Evolutionary conservation across 352 stramenopile species (phyloP).

Genomic region (Phytophthora citricola): DNA sequence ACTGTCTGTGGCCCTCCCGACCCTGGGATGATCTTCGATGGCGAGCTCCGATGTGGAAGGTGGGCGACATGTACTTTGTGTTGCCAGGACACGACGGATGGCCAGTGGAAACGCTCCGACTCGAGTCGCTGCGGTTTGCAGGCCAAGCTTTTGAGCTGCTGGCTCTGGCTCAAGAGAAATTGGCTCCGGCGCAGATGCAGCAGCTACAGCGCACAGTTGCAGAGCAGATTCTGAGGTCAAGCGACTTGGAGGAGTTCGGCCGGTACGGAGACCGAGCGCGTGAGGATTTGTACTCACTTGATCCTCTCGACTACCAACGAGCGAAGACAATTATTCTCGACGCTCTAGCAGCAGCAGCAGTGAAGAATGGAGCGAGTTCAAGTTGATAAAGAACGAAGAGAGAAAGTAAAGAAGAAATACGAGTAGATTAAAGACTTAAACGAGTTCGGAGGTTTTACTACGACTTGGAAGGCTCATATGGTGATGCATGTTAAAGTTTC

Average conservation of each 20-base stretch:
- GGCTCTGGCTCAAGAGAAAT: conserved; percentile 44
- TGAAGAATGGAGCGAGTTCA: conserved; percentile 21
- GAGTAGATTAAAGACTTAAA: conserved; percentile 8
- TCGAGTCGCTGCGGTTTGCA: conserved; percentile 74
- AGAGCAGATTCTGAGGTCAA: conserved; percentile 65
- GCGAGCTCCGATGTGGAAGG: conserved; percentile 70
- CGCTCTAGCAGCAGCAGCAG: conserved; percentile 47
- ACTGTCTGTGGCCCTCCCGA: conserved; percentile 68
- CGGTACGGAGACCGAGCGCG: conserved; percentile 29
- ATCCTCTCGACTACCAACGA: conserved; percentile 70
- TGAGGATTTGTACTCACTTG: conserved; percentile 76
- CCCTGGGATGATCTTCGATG: conserved; percentile 73
- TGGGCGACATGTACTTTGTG: conserved; percentile 89
- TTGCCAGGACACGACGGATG: conserved; percentile 64
- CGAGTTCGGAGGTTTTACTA: conserved; percentile 4
- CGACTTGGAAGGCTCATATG: conserved; percentile 71
- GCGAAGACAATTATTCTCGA: conserved; percentile 70
- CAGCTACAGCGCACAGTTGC: conserved; percentile 60
- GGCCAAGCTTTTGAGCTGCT: conserved; percentile 76
- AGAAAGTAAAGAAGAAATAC: conserved; percentile 3
- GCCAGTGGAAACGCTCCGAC: conserved; percentile 74
- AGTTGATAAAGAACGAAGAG: conserved; percentile 2
- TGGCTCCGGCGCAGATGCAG: conserved; percentile 53
- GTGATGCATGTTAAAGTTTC: conserved; percentile 91
- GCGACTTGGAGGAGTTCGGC: conserved; percentile 65